Evolutionary conservation across 176 grass and related monocot genomes (phyloP).

Genomic region (Guadua angustifolia): DNA sequence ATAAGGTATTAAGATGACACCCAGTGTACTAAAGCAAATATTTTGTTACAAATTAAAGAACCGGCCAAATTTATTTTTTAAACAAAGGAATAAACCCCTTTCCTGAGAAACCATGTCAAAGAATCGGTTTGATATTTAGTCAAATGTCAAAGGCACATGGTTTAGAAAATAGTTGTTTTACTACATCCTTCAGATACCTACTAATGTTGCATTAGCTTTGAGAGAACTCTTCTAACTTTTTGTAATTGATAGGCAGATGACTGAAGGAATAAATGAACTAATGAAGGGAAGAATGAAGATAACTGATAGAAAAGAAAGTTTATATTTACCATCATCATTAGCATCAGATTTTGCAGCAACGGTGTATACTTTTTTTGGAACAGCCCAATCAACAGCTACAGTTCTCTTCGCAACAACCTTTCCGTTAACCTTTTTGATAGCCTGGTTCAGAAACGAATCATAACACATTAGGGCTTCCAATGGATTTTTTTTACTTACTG

Average conservation of each 20-base stretch:
- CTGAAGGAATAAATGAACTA: not conserved
- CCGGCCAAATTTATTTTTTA: slow-evolving; percentile 12
- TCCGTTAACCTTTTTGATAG: slow-evolving; percentile 91
- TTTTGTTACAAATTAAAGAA: slow-evolving; percentile 1
- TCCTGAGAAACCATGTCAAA: slow-evolving; percentile 29
- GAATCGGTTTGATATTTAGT: not conserved
- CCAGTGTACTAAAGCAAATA: slow-evolving; percentile 13
- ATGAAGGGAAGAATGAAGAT: not conserved
- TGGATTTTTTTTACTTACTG: slow-evolving; percentile 33
- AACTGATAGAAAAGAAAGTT: slow-evolving; percentile 15
- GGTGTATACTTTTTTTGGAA: slow-evolving; percentile 86
- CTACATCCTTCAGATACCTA: slow-evolving; percentile 17
- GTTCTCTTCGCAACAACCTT: slow-evolving; percentile 75
- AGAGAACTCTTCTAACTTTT: not conserved
- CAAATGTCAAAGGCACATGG: not conserved
- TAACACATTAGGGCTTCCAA: slow-evolving; percentile 36
- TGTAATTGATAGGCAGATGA: not conserved
- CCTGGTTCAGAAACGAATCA: slow-evolving; percentile 58
- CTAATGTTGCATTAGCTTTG: slow-evolving; percentile 25
- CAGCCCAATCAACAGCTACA: slow-evolving; percentile 96
- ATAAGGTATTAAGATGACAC: not conserved
- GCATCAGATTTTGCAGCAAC: slow-evolving; percentile 61
- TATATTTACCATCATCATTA: slow-evolving; percentile 61
- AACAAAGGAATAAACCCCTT: not conserved
- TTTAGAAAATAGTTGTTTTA: slow-evolving; percentile 21